These are phyloP conservation scores for Syncephalastrum sp. DNA, from an alignment of 371 early-diverging fungal species.

Conservation along the genomic window DNA sequence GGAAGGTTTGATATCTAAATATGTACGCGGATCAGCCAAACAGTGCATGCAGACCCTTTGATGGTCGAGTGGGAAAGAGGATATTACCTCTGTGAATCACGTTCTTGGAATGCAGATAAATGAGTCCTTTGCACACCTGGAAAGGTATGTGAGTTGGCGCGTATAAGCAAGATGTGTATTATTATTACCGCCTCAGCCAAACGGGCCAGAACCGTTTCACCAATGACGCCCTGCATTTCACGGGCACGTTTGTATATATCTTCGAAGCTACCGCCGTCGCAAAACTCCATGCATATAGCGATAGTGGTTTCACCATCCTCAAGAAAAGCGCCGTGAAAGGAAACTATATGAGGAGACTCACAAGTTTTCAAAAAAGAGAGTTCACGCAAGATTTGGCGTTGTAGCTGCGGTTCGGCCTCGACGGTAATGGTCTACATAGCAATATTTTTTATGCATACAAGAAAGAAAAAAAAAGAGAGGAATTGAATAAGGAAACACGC, in stretches of 20 bases:
- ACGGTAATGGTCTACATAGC: slow-evolving; percentile 58
- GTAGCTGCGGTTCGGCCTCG: slow-evolving; percentile 68
- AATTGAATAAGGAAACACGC: background rate
- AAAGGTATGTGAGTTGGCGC: background rate
- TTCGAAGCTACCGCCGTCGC: slow-evolving; percentile 82
- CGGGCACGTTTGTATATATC: slow-evolving; percentile 74
- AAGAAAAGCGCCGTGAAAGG: slow-evolving; percentile 91
- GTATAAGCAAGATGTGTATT: background rate
- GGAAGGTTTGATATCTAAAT: slow-evolving; percentile 83
- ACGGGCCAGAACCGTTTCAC: slow-evolving; percentile 78
- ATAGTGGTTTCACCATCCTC: slow-evolving; percentile 85
- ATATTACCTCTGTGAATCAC: slow-evolving; percentile 82
- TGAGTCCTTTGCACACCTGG: slow-evolving; percentile 74
- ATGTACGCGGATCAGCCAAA: background rate
- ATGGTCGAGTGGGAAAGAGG: background rate
- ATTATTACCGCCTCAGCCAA: slow-evolving; percentile 72
- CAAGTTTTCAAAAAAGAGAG: slow-evolving; percentile 86
- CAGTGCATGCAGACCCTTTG: too few relatives aligned
- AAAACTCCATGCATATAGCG: slow-evolving; percentile 96
- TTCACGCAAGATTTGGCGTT: slow-evolving; percentile 88
- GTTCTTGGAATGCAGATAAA: slow-evolving; percentile 71
- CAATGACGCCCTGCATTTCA: slow-evolving; percentile 63
- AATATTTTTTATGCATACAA: too few relatives aligned
- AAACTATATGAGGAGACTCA: slow-evolving; percentile 89
- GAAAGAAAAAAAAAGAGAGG: background rate